Percentiles rank a stretch among this genome's conserved stretches.
phyloP scores from a whole-genome alignment of 768 basidiomycete genomes.

The Trametes villosa region DNA sequence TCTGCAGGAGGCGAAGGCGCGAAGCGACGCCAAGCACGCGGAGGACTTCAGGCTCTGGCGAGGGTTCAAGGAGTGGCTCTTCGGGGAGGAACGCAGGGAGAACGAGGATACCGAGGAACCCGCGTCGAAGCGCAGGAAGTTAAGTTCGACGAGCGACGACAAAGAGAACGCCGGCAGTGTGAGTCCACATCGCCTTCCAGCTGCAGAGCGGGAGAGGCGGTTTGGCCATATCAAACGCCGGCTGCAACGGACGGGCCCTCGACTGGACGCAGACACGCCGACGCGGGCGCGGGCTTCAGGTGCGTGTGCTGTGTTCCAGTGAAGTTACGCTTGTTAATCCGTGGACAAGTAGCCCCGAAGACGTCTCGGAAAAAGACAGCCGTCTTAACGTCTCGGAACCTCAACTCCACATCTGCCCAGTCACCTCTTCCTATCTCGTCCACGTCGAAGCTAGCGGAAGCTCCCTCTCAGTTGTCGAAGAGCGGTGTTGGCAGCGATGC shows the following conservation, averaged over 20 bases:
- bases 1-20: slow-evolving; percentile 47
- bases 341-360: too few species aligned
- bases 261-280: background rate
- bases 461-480: background rate
- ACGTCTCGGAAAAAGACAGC: background rate
- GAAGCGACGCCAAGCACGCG: slow-evolving; percentile 52
- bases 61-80: slow-evolving; percentile 45
- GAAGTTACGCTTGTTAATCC: too few species aligned
- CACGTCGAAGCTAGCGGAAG: background rate
- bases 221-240: background rate
- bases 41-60: slow-evolving; percentile 43
- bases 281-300: too few species aligned
- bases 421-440: background rate
- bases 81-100: slow-evolving; percentile 7
- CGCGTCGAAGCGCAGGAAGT: slow-evolving; percentile 16
- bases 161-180: background rate
- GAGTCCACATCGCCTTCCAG: background rate
- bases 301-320: too few species aligned
- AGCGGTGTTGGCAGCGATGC: background rate
- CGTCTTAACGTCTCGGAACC: slow-evolving; percentile 2
- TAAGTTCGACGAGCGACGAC: slow-evolving; percentile 4
- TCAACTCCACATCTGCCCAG: background rate
- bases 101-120: background rate
- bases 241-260: background rate
- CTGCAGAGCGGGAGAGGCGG: background rate